Conservation (phyloP, 1,139 yeast genomes). For the Hemisphaericaspora lyxosophila region DNA sequence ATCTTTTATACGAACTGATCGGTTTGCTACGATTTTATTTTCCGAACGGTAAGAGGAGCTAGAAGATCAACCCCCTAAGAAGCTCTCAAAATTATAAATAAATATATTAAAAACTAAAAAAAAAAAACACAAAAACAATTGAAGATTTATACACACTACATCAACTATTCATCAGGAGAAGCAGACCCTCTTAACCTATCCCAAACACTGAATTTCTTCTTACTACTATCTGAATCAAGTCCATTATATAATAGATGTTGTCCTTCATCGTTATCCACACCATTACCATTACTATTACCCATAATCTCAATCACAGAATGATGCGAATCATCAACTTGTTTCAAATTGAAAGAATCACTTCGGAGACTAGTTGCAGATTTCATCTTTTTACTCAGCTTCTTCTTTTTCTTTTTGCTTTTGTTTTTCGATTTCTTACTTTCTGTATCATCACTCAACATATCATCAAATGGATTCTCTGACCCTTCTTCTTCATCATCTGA, state of each 20-base stretch:
- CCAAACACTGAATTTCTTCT: conserved; percentile 6
- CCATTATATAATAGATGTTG: not conserved
- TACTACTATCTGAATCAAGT: conserved; percentile 1
- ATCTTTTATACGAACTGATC: too few relatives aligned
- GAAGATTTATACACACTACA: not conserved
- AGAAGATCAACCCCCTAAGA: not conserved
- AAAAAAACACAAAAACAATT: not conserved
- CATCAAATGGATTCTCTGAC: conserved; percentile 1
- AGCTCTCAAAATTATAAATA: not conserved
- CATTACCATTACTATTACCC: not conserved
- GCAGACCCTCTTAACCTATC: conserved; percentile 3
- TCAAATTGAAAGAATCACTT: conserved; percentile 8
- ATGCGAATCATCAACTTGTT: conserved; percentile 4
- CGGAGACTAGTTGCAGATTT: not conserved
- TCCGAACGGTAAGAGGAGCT: not conserved
- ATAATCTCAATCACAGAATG: not conserved
- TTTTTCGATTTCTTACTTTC: conserved; percentile 4
- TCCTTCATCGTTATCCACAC: not conserved
- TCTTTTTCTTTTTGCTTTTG: conserved; percentile 8
- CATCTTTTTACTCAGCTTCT: conserved; percentile 7
- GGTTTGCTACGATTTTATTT: too few relatives aligned
- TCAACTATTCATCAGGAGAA: not conserved
- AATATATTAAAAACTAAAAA: not conserved
- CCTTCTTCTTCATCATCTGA: conserved; percentile 36
- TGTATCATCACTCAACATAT: not conserved